Base-by-base conservation (phyloP, 1,284 basidiomycete genomes). In the Thecaphora thlaspeos region DNA sequence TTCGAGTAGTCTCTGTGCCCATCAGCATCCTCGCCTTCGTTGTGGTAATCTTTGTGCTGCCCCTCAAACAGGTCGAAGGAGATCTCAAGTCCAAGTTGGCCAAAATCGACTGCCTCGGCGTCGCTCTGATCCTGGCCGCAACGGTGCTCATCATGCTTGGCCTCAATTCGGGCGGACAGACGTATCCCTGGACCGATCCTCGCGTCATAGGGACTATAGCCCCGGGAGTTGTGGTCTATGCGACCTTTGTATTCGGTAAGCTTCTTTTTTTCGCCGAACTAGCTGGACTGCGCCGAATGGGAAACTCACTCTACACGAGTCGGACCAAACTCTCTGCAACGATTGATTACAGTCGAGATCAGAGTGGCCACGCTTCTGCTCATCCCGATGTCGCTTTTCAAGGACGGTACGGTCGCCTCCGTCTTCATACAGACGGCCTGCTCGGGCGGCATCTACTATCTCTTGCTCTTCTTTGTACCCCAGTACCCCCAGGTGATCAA, bases 401-500 rank as follows among this genome's bases (percentile, higher is more conserved):
- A 82, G 53, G 82, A 86, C 52, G 61, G 78, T 17, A 89, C 87
- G 0, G 87, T 89, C 1, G 80, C 82, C 0, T 86, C 86, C 0
- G 84, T 87, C 2, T 86, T 87, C 61, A 82, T 85, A 46, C 64
- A 67, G 40, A 61, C 61, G 28, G 37, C 53, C 15, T 58, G 61
- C 38, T 61, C 60, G 3, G 67, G 66, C 4, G 68, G 56, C 21
- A 57, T 68, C 28, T 80, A 79, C 50, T 80, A 53, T 34, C 45
- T 67, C 28, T 50, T 69, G 18, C 53, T 72, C 41, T 71, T 62
- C 61, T 86, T 87, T 66, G 81, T 89, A 0, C 87, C 87, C 0
- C 86, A 88, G 58, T 89, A 84, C 74, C 87, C 88, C 74, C 88
- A 89, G 77, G 83, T 88, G 3, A 85, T 84, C 2, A 79, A 86